Conservation (phyloP, 495 filamentous ascomycete genomes). For the Trichoderma parareesei region DNA sequence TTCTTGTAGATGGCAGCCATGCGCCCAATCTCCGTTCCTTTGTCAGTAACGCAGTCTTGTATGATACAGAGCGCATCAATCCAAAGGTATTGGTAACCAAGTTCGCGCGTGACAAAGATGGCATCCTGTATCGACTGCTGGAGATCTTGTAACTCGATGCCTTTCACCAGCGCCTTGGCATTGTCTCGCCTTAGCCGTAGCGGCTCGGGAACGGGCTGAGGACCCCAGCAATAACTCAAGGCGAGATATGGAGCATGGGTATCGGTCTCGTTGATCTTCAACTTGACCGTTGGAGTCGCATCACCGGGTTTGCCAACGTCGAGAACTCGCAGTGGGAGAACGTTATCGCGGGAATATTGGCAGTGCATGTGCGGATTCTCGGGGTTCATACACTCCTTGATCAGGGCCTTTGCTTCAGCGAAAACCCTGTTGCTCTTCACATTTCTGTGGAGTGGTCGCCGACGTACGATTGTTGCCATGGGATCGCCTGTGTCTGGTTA, state of each 20-base stretch:
- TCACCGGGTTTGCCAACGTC: background rate
- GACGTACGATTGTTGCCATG: background rate
- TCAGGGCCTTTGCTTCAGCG: background rate
- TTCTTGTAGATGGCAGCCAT: constrained; percentile 10
- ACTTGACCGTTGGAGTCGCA: background rate
- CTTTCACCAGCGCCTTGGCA: background rate
- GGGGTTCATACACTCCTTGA: background rate
- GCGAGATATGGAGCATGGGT: background rate
- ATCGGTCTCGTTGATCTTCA: background rate
- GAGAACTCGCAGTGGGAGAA: background rate
- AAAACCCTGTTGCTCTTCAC: background rate
- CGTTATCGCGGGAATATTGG: background rate
- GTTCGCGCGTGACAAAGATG: background rate
- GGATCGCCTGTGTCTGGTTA: background rate
- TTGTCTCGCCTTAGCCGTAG: background rate
- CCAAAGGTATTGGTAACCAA: constrained; percentile 5
- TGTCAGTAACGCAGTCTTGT: background rate
- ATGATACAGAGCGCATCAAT: constrained; percentile 9
- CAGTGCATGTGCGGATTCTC: background rate
- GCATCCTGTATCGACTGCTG: constrained; percentile 7
- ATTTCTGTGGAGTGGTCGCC: background rate
- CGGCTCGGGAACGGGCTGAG: background rate
- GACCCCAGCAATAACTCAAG: constrained; percentile 11
- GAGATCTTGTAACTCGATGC: background rate
- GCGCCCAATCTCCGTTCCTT: background rate